Evolutionary conservation across 306 rosid species (phyloP).

Genomic region (Dryas alaskensis): DNA sequence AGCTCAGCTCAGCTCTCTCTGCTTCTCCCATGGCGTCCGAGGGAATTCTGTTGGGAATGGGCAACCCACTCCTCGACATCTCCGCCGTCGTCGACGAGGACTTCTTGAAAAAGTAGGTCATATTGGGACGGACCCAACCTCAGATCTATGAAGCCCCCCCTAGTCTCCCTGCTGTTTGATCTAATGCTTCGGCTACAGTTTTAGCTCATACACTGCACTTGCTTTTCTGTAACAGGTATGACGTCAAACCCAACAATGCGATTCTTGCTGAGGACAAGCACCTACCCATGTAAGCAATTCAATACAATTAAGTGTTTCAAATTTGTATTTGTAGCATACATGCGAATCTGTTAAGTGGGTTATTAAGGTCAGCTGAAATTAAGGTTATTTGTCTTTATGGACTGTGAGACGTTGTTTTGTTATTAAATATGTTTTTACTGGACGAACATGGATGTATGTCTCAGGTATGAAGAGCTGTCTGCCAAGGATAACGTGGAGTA

Average conservation of each 20-base stretch:
- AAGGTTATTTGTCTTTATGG: not conserved
- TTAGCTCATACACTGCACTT: not conserved
- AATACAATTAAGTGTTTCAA: not conserved
- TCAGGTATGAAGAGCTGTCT: slow-evolving; percentile 72
- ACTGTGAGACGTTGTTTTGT: not conserved
- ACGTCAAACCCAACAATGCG: slow-evolving; percentile 68
- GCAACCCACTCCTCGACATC: slow-evolving; percentile 89
- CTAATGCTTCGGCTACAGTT: not conserved
- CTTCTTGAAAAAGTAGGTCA: slow-evolving; percentile 53
- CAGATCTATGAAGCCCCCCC: not conserved
- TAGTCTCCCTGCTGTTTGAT: not conserved
- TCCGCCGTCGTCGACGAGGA: slow-evolving; percentile 70
- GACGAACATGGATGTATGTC: slow-evolving; percentile 6
- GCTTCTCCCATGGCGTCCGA: slow-evolving; percentile 52
- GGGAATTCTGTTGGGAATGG: slow-evolving; percentile 78
- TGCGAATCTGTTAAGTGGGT: not conserved
- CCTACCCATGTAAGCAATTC: slow-evolving; percentile 55
- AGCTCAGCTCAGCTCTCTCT: not conserved
- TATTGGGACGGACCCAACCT: not conserved
- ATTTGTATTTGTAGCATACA: not conserved
- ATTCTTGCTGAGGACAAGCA: slow-evolving; percentile 93
- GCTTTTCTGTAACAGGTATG: slow-evolving; percentile 46
- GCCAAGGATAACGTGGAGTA: slow-evolving; percentile 63
- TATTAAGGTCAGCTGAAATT: not conserved
- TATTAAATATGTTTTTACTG: not conserved